Evolutionary conservation across 352 stramenopile species (phyloP), one percentile per base, ranked within the genome.

Genomic region (Sclerospora graminicola): DNA sequence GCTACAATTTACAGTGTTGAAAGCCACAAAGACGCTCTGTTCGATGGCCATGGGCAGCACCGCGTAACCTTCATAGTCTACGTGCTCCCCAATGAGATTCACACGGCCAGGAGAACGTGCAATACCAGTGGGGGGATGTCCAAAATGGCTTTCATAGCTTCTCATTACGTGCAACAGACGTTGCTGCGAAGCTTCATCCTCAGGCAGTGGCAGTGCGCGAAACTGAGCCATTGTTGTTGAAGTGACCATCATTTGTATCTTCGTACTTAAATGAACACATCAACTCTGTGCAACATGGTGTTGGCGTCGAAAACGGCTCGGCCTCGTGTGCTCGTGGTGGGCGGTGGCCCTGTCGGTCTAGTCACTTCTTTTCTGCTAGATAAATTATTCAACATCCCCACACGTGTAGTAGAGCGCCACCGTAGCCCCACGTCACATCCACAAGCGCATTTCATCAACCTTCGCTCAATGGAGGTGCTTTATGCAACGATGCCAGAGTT

Each of bases 391-490:
- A 60, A 70, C 30, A 60, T 92, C 9, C 69, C 62, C 8, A 76
- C 74, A 5, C 77, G 79, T 38, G 66, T 92, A 14, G 51, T 92
- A n/a, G 80, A 92, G 61, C 73, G 77, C 16, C 75, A 92, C 38
- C 48, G 52, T 27, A 61, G 67, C 47, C 73, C 75, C 13, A 92
- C 80, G 38, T 75, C 58, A 15, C 92, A 98, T 58, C 92, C 92
- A 6, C 89, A 97, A 60, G 92, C 92, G 40, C 92, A 98, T 57
- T 98, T 97, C 64, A 74, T 98, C 24, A 98, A 97, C 52, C 67
- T 95, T 5, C 71, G 92, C 21, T 95, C 83, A 1, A 96, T 97
- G 86, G 92, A 98, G 48, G 82, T 98, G 49, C 60, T 98, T 3
- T 78, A 77, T 21, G 45, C 66, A 26, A 50, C 73, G n/a, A 77